Percentiles rank a stretch among this genome's conserved stretches.
Conservation (phyloP, 1,284 basidiomycete genomes). For the Ganoderma lingzhi region DNA sequence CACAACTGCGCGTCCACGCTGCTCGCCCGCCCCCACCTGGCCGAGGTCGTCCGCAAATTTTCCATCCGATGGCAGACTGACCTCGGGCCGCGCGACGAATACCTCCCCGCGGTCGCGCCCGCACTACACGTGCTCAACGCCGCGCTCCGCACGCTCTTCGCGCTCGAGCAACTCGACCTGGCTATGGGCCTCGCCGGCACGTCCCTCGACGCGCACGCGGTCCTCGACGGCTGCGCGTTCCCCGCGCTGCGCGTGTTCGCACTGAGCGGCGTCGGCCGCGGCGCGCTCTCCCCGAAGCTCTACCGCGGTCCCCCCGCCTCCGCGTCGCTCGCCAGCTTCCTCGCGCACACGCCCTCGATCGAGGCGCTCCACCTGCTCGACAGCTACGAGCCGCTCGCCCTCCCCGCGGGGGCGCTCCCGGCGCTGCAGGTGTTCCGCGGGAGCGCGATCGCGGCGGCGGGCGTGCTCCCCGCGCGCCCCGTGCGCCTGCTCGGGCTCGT, state of each 20-base stretch:
- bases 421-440: constrained; percentile 64
- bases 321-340: constrained; percentile 48
- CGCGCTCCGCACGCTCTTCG: constrained; percentile 50
- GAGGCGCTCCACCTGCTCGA: constrained; percentile 59
- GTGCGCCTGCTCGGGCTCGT: constrained; percentile 62
- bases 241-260: constrained; percentile 55
- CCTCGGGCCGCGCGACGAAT: constrained; percentile 38
- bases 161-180: constrained; percentile 64
- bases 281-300: constrained; percentile 38
- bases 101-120: constrained; percentile 37
- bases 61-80: constrained; percentile 62
- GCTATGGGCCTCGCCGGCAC: constrained; percentile 51
- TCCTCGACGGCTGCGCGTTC: constrained; percentile 42
- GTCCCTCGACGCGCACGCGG: constrained; percentile 35
- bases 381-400: constrained; percentile 47
- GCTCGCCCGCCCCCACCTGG: constrained; percentile 52
- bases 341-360: constrained; percentile 50
- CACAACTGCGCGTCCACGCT: constrained; percentile 62
- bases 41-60: constrained; percentile 53
- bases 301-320: constrained; percentile 38
- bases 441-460: constrained; percentile 61
- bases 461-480: constrained; percentile 64
- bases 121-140: constrained; percentile 36
- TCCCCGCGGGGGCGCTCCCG: constrained; percentile 53
- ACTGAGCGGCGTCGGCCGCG: constrained; percentile 58